phyloP scores from a whole-genome alignment of 2,329 filamentous ascomycete species.

The Fusarium sambucinum region DNA sequence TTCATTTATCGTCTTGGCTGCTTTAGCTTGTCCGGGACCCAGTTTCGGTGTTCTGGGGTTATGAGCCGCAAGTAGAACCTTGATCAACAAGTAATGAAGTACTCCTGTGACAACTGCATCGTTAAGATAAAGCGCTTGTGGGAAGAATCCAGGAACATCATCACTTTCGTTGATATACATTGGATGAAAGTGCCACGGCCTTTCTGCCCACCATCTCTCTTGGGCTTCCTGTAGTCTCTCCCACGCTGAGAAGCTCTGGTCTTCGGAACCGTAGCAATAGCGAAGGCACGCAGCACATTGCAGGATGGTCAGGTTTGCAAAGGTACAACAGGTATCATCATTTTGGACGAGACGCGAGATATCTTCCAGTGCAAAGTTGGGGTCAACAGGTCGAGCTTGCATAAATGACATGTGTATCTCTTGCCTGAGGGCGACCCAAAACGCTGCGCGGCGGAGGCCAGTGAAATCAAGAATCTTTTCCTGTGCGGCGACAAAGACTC shows the following conservation, averaged over 20 bases:
- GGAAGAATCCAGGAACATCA: conserved; percentile 28
- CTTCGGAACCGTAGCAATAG: conserved; percentile 48
- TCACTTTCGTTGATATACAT: conserved; percentile 40
- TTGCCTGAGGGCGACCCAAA: conserved; percentile 48
- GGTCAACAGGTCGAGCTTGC: conserved; percentile 47
- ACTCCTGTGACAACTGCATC: conserved; percentile 48
- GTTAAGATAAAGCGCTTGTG: conserved; percentile 46
- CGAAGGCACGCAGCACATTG: conserved; percentile 48
- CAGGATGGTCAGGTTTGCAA: conserved; percentile 46
- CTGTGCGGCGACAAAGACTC: conserved; percentile 49
- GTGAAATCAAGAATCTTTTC: conserved; percentile 47
- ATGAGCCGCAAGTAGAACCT: conserved; percentile 48
- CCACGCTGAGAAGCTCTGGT: conserved; percentile 43
- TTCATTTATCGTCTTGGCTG: conserved; percentile 44
- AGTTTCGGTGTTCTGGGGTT: conserved; percentile 47
- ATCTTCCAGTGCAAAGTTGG: conserved; percentile 45
- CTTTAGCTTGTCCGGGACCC: conserved; percentile 45
- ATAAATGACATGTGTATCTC: conserved; percentile 51
- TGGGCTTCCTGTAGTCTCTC: conserved; percentile 42
- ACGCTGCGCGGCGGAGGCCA: conserved; percentile 47
- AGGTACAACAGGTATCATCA: conserved; percentile 45
- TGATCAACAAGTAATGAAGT: conserved; percentile 47
- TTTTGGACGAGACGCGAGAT: conserved; percentile 40
- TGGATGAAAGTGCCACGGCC: conserved; percentile 48
- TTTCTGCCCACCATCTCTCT: conserved; percentile 48